phyloP scores from a whole-genome alignment of 176 grass and related monocot species.

The Ensete ventricosum region DNA sequence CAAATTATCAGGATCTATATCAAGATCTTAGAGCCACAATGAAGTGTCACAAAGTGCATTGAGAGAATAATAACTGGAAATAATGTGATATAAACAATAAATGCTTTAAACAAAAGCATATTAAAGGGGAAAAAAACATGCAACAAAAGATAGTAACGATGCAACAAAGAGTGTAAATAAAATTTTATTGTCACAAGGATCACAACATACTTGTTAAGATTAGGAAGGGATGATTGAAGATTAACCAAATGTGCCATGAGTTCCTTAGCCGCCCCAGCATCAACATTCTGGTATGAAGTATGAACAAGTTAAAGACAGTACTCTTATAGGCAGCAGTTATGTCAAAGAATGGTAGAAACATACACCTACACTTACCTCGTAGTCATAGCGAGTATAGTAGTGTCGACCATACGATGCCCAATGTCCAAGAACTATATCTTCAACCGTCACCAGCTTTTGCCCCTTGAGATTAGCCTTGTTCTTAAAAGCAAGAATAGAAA shows the following conservation, averaged over 20 bases:
- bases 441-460: slow-evolving; percentile 65
- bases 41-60: too few species aligned
- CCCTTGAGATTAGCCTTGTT: slow-evolving; percentile 86
- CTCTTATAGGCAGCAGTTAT: slow-evolving; percentile 1
- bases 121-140: background rate
- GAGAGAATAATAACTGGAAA: background rate
- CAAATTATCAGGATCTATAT: background rate
- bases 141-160: background rate
- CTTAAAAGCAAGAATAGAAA: slow-evolving; percentile 93
- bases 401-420: slow-evolving; percentile 94
- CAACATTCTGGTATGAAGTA: slow-evolving; percentile 60
- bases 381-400: slow-evolving; percentile 98
- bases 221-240: slow-evolving; percentile 67
- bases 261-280: slow-evolving; percentile 72
- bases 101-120: background rate
- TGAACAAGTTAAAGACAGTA: slow-evolving; percentile 16
- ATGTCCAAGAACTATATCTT: slow-evolving; percentile 89
- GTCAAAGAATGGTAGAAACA: background rate
- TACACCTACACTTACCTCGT: slow-evolving; percentile 49
- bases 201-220: slow-evolving; percentile 71
- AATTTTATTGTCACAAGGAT: too few species aligned
- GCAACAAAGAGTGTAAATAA: background rate
- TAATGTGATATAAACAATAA: background rate
- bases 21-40: too few species aligned
- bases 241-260: slow-evolving; percentile 75